Evolutionary conservation across 148 eudicot genomes (phyloP).

Genomic region (Mesembryanthemum crystallinum): DNA sequence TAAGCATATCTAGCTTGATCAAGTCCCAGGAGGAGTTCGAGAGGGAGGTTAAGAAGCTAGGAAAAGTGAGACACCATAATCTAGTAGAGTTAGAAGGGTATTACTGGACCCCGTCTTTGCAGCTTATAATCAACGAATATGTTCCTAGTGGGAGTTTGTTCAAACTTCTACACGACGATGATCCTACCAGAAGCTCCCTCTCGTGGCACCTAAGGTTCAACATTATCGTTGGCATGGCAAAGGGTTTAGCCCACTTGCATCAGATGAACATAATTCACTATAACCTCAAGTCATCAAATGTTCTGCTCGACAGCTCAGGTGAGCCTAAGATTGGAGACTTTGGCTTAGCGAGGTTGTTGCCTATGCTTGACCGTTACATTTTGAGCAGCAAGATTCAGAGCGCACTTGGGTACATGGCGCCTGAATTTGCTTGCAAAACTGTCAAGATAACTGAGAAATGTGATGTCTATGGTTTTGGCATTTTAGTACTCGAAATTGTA

Average conservation of each 20-base stretch:
- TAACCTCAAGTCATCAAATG: conserved; percentile 72
- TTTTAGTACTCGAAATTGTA: conserved; percentile 67
- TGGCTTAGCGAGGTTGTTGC: conserved; percentile 71
- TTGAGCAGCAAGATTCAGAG: conserved; percentile 86
- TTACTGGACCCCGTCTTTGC: conserved; percentile 73
- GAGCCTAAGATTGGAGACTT: conserved; percentile 78
- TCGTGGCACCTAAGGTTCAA: conserved; percentile 76
- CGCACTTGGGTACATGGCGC: conserved; percentile 91
- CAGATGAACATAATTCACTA: conserved; percentile 63
- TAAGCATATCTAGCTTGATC: conserved; percentile 58
- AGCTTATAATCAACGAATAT: conserved; percentile 71
- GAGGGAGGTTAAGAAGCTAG: conserved; percentile 57
- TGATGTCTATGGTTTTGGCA: conserved; percentile 80
- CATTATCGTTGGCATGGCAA: conserved; percentile 65
- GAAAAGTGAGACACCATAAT: conserved; percentile 61
- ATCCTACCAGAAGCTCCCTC: conserved; percentile 29
- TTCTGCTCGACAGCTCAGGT: conserved; percentile 48
- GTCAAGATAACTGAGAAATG: conserved; percentile 92
- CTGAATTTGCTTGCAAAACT: conserved; percentile 82
- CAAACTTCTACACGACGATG: conserved; percentile 59
- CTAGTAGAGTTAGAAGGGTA: conserved; percentile 73
- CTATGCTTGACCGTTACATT: conserved; percentile 65
- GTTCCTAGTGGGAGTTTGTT: conserved; percentile 59
- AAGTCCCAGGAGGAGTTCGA: conserved; percentile 86
- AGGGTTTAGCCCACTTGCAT: conserved; percentile 80